phyloP scores from a whole-genome alignment of 2,329 filamentous ascomycete genomes.

The Penicillium sp. region DNA sequence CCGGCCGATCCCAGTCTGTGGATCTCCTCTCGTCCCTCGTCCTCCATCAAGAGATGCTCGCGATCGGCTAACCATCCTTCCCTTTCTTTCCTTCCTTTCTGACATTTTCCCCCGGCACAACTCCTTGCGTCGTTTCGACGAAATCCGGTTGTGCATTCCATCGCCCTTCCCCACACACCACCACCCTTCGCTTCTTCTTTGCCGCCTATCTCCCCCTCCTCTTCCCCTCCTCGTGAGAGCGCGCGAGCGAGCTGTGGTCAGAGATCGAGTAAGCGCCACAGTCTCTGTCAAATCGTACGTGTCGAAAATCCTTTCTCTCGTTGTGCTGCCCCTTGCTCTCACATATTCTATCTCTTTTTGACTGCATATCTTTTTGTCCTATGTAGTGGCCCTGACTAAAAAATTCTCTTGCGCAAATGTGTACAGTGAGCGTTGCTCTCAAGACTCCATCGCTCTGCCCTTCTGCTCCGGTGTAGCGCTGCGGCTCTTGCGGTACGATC shows the following conservation, averaged over 20 bases:
- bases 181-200: constrained; percentile 11
- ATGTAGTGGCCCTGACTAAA: constrained; percentile 13
- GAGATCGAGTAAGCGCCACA: neutral
- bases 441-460: constrained; percentile 15
- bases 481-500: constrained; percentile 16
- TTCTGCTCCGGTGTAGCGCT: constrained; percentile 22
- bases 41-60: constrained; percentile 15
- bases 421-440: constrained; percentile 22
- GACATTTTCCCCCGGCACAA: constrained; percentile 11
- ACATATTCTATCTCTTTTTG: neutral
- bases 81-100: constrained; percentile 14
- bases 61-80: constrained; percentile 24
- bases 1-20: constrained; percentile 6
- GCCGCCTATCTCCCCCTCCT: constrained; percentile 8
- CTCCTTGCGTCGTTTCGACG: constrained; percentile 21
- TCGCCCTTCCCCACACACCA: constrained; percentile 12
- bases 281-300: constrained; percentile 15
- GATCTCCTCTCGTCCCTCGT: neutral
- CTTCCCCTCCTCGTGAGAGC: neutral
- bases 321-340: neutral
- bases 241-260: neutral
- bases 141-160: constrained; percentile 7
- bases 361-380: neutral
- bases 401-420: constrained; percentile 20
- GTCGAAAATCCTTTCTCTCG: constrained; percentile 11